A percentile compares a stretch with the other conserved stretches of the same genome.
These are phyloP conservation scores for Talaromyces borbonicus DNA, from an alignment of 495 filamentous ascomycete species.

Conservation along the genomic window DNA sequence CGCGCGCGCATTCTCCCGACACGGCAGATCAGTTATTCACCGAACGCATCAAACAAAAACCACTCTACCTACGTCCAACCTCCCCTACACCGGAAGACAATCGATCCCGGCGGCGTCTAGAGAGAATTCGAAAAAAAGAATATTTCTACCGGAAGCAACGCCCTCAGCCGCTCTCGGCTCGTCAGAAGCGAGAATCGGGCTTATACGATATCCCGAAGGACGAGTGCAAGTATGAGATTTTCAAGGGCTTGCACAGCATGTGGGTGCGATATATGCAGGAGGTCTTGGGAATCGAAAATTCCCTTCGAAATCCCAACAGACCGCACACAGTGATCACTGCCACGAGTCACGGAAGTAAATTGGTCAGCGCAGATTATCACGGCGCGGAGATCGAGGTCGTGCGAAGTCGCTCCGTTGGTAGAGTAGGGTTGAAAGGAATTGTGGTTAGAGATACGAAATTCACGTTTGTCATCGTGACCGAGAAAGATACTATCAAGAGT, in stretches of 20 bases:
- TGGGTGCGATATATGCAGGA: conserved; percentile 82
- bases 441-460: conserved; percentile 82
- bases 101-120: conserved; percentile 51
- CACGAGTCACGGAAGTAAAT: conserved; percentile 49
- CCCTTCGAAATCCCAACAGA: conserved; percentile 32
- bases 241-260: conserved; percentile 62
- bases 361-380: conserved; percentile 81
- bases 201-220: conserved; percentile 63
- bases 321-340: conserved; percentile 29
- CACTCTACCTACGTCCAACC: conserved; percentile 67
- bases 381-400: conserved; percentile 80
- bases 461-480: conserved; percentile 73
- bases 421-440: conserved; percentile 78
- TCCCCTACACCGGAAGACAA: conserved; percentile 52
- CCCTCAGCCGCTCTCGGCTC: conserved; percentile 69
- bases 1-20: conserved; percentile 62
- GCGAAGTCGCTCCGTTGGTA: conserved; percentile 62
- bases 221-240: conserved; percentile 64
- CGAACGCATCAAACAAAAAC: conserved; percentile 73
- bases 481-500: conserved; percentile 52
- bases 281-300: conserved; percentile 43
- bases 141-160: conserved; percentile 50
- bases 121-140: conserved; percentile 44
- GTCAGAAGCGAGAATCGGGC: conserved; percentile 60
- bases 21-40: conserved; percentile 60